phyloP scores from a whole-genome alignment of 345 rosid genomes.

The Bruguiera sexangula region DNA sequence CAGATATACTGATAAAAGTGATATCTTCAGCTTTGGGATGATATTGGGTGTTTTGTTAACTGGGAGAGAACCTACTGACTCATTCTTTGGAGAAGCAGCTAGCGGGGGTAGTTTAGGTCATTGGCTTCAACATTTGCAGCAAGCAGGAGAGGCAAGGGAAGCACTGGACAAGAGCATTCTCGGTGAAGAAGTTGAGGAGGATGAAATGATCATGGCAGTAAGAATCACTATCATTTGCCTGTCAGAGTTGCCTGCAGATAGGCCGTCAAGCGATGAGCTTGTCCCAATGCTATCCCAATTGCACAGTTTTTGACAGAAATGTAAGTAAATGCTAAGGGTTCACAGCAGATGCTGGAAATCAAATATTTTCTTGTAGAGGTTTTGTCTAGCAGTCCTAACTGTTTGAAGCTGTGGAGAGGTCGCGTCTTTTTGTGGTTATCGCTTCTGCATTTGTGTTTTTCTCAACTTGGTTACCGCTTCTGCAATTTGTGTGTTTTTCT shows the following conservation, averaged over 20 bases:
- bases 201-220: conserved; percentile 94
- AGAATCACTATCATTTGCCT: conserved; percentile 80
- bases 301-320: conserved; percentile 66
- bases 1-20: conserved; percentile 87
- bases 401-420: conserved; percentile 8
- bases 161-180: conserved; percentile 79
- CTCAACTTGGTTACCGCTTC: neutral
- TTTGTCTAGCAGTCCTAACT: conserved; percentile 6
- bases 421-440: neutral
- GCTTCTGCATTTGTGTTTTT: neutral
- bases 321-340: conserved; percentile 22
- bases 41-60: conserved; percentile 77
- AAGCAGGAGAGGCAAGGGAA: conserved; percentile 76
- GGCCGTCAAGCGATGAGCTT: conserved; percentile 94
- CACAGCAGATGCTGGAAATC: conserved; percentile 19
- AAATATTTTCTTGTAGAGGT: conserved; percentile 4
- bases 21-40: conserved; percentile 92
- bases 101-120: conserved; percentile 60
- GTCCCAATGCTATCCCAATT: conserved; percentile 89
- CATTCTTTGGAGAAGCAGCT: conserved; percentile 61
- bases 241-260: conserved; percentile 79
- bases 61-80: conserved; percentile 67
- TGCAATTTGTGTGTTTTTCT: no score
- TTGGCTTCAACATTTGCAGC: conserved; percentile 87
- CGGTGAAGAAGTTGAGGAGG: conserved; percentile 92